These are phyloP conservation scores for Trametes punicea DNA, from an alignment of 768 basidiomycete genomes.

Conservation along the genomic window DNA sequence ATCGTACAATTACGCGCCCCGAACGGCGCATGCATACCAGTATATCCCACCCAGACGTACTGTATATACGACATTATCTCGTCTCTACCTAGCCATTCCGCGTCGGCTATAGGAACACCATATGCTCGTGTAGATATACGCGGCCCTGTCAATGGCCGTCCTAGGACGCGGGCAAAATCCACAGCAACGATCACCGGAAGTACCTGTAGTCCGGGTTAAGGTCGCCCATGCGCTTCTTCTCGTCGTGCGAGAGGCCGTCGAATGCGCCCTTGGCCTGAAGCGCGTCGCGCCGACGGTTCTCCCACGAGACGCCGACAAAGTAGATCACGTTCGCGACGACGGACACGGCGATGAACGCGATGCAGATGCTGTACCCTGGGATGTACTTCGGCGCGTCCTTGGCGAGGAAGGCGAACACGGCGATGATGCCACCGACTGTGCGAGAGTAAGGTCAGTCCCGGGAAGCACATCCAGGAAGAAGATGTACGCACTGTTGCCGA, in stretches of 20 bases:
- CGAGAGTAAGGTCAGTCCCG: no score
- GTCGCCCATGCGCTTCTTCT: constrained; percentile 25
- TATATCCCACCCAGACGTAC: neutral
- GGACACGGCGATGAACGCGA: constrained; percentile 28
- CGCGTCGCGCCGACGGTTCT: constrained; percentile 23
- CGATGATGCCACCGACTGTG: constrained; percentile 29
- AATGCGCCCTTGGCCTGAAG: constrained; percentile 8
- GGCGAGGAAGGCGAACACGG: constrained; percentile 28
- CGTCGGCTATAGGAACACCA: no score
- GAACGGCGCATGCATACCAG: constrained; percentile 2
- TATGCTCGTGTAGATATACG: no score
- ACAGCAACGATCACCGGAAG: constrained; percentile 8
- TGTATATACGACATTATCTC: no score
- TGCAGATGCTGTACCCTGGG: constrained; percentile 27
- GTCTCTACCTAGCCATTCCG: no score
- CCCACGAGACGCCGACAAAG: constrained; percentile 21
- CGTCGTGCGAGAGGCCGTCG: constrained; percentile 15
- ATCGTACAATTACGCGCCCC: constrained; percentile 14
- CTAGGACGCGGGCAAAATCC: no score
- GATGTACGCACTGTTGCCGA: constrained; percentile 27
- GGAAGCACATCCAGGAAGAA: neutral
- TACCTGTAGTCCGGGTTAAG: constrained; percentile 27
- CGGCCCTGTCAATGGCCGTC: no score
- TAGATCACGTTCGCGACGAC: constrained; percentile 22
- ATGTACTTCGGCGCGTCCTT: constrained; percentile 29